Percentiles rank a stretch among this genome's conserved stretches.
These are phyloP conservation scores for Nitzschia sp. DNA, from an alignment of 108 stramenopile genomes.

Conservation along the genomic window DNA sequence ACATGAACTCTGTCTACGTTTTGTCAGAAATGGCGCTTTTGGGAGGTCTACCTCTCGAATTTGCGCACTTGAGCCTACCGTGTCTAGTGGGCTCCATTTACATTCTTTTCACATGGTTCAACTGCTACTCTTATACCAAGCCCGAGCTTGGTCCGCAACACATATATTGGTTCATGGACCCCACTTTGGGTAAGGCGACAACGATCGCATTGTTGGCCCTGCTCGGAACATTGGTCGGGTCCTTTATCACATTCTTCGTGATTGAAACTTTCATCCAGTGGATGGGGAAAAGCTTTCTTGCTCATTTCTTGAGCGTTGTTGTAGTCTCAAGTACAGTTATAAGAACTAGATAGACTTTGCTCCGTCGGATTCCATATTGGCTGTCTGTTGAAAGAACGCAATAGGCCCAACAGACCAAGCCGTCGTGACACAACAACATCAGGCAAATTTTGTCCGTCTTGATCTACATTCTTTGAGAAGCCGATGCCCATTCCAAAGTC, in stretches of 20 bases:
- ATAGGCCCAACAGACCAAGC: no score
- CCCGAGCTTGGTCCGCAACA: conserved; percentile 50
- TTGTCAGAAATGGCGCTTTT: conserved; percentile 54
- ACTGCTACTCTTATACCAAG: background rate
- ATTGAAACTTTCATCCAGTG: conserved; percentile 13
- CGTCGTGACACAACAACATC: no score
- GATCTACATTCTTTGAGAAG: no score
- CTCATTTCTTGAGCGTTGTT: background rate
- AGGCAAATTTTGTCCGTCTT: no score
- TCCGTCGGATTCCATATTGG: no score
- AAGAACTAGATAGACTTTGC: background rate
- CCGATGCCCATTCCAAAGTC: no score
- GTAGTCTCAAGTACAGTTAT: conserved; percentile 7
- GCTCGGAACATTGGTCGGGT: conserved; percentile 35
- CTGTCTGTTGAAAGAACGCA: no score
- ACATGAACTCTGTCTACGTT: conserved; percentile 53
- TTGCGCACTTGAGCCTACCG: conserved; percentile 52
- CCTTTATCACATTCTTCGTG: conserved; percentile 49
- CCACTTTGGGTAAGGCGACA: conserved; percentile 54
- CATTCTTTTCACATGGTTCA: conserved; percentile 56
- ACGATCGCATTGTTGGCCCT: conserved; percentile 51
- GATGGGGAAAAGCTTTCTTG: background rate
- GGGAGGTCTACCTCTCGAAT: conserved; percentile 50
- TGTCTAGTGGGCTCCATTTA: conserved; percentile 49
- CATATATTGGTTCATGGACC: conserved; percentile 70